These are phyloP conservation scores for Jacaranda mimosifolia DNA, from an alignment of 257 asterid genomes.

Conservation along the genomic window DNA sequence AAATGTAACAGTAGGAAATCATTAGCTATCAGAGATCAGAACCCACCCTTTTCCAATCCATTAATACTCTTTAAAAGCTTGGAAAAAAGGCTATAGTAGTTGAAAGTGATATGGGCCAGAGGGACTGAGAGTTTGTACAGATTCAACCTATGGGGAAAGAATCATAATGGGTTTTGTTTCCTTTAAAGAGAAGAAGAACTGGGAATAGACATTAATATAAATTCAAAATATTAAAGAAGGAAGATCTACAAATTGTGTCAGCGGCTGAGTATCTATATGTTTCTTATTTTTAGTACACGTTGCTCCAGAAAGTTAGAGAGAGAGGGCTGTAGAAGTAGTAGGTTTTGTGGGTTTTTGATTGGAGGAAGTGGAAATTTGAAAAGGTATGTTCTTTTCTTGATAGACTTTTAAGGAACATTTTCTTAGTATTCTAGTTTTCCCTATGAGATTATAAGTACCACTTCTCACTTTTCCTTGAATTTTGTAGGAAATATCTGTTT, in stretches of 20 bases:
- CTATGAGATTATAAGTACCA: constrained; percentile 32
- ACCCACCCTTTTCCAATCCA: neutral
- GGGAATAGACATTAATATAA: constrained; percentile 18
- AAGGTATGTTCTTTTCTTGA: constrained; percentile 46
- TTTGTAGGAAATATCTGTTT: constrained; percentile 33
- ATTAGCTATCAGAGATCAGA: constrained; percentile 38
- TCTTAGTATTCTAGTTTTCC: constrained; percentile 3
- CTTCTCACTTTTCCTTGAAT: constrained; percentile 20
- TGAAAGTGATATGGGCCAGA: constrained; percentile 34
- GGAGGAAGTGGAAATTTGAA: constrained; percentile 53
- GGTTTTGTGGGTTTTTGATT: constrained; percentile 45
- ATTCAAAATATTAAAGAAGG: constrained; percentile 27
- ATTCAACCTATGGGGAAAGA: constrained; percentile 30
- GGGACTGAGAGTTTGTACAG: constrained; percentile 44
- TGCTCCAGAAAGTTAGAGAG: constrained; percentile 56
- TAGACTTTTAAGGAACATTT: constrained; percentile 37
- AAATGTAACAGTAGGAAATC: constrained; percentile 36
- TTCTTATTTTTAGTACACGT: constrained; percentile 41
- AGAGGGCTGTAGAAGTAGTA: constrained; percentile 6
- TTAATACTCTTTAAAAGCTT: constrained; percentile 37
- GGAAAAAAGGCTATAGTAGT: constrained; percentile 30
- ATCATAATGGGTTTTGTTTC: constrained; percentile 24
- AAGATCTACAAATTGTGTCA: constrained; percentile 26
- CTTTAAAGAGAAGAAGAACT: constrained; percentile 18
- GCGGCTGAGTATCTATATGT: constrained; percentile 13